Percentiles rank a stretch among this genome's conserved stretches.
phyloP scores from a whole-genome alignment of 169 alveolate species.

The Plasmodium berghei region DNA sequence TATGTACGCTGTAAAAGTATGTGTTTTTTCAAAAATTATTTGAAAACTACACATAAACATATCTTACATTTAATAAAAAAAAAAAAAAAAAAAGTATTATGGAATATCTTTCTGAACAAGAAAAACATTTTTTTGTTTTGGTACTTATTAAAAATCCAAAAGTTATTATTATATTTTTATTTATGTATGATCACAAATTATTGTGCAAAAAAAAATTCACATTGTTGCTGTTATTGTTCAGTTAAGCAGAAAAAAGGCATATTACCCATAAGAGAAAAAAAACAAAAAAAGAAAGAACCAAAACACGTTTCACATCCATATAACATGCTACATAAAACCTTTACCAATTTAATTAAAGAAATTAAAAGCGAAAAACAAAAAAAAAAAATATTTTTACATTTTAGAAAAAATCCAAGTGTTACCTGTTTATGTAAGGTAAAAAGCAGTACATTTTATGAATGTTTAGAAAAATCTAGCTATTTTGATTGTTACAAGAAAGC shows the following conservation, averaged over 20 bases:
- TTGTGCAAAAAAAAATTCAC: conserved; percentile 1
- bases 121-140: conserved; percentile 13
- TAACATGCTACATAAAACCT: neutral
- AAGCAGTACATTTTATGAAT: neutral
- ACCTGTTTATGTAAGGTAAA: neutral
- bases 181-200: conserved; percentile 7
- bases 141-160: conserved; percentile 39
- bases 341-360: conserved; percentile 20
- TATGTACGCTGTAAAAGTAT: neutral
- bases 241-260: neutral
- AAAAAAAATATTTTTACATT: conserved; percentile 16
- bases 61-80: conserved; percentile 12
- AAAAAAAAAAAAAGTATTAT: conserved; percentile 14
- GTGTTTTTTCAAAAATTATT: neutral
- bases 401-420: conserved; percentile 6
- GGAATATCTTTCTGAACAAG: conserved; percentile 9
- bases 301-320: neutral
- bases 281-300: neutral
- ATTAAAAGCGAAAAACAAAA: conserved; percentile 22
- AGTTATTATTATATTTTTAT: conserved; percentile 40
- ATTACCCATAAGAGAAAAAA: neutral
- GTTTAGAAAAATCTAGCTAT: neutral
- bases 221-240: neutral
- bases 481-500: neutral
- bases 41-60: neutral